These are phyloP conservation scores for Nitzschia sp. DNA, from an alignment of 108 stramenopile genomes.

Conservation along the genomic window DNA sequence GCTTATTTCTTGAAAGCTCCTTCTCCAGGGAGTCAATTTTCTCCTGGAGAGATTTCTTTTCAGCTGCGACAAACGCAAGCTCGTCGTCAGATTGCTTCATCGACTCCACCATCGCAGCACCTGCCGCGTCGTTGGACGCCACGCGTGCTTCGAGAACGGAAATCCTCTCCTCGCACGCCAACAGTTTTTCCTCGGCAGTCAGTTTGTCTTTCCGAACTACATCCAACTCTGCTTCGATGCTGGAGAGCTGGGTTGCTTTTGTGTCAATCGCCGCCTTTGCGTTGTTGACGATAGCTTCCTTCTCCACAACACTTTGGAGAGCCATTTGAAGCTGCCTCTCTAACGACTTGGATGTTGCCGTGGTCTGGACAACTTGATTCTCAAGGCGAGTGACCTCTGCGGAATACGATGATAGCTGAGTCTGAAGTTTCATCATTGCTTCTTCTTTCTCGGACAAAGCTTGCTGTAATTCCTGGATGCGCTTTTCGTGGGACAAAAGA, in stretches of 20 bases:
- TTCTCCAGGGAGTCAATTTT: neutral
- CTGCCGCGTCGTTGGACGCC: neutral
- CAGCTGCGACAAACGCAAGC: neutral
- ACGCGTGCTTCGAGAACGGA: neutral
- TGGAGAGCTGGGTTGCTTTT: neutral
- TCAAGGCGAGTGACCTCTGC: constrained; percentile 7
- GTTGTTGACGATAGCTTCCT: neutral
- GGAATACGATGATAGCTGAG: neutral
- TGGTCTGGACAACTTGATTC: neutral
- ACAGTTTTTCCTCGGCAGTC: neutral
- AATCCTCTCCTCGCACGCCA: neutral
- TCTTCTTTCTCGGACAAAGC: constrained; percentile 6
- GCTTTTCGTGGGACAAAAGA: constrained; percentile 10
- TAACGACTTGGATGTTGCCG: neutral
- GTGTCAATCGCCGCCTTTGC: neutral
- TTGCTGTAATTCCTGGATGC: constrained; percentile 9
- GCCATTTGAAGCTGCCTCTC: neutral
- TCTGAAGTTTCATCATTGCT: neutral
- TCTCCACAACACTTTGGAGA: neutral
- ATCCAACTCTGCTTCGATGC: neutral
- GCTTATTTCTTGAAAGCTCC: neutral
- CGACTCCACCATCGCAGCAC: neutral
- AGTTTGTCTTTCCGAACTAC: neutral
- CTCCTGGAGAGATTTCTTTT: neutral
- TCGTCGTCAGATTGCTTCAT: neutral